These are phyloP conservation scores for Sisymbrium altissimum DNA, from an alignment of 345 rosid genomes.

Conservation along the genomic window DNA sequence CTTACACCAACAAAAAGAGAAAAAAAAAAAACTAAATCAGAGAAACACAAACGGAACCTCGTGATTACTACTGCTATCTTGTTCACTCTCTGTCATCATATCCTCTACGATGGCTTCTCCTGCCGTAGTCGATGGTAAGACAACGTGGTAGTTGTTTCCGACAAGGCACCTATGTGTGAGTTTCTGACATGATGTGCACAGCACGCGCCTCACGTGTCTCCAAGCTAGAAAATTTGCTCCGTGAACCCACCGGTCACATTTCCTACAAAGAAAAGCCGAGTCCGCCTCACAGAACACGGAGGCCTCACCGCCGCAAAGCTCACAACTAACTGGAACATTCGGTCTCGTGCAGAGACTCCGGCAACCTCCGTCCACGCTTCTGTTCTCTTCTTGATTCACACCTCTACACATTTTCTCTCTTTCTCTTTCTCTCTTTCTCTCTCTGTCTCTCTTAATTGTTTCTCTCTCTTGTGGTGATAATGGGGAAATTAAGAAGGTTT, in stretches of 20 bases:
- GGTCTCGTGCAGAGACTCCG: constrained; percentile 23
- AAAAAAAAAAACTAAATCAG: constrained; percentile 30
- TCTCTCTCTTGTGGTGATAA: background rate
- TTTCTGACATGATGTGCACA: constrained; percentile 60
- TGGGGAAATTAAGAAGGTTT: constrained; percentile 5
- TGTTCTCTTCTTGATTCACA: constrained; percentile 24
- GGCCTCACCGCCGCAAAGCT: constrained; percentile 60
- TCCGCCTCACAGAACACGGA: constrained; percentile 77
- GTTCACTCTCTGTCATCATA: constrained; percentile 20
- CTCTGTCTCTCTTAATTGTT: background rate
- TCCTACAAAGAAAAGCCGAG: constrained; percentile 60
- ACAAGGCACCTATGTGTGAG: constrained; percentile 55
- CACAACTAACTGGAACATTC: constrained; percentile 42
- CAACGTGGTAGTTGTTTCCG: constrained; percentile 47
- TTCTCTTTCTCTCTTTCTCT: background rate
- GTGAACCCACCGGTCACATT: constrained; percentile 75
- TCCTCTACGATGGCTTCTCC: constrained; percentile 1
- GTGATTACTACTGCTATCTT: constrained; percentile 22
- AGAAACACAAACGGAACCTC: constrained; percentile 56
- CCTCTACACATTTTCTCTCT: constrained; percentile 54
- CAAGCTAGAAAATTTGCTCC: constrained; percentile 75
- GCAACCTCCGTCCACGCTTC: constrained; percentile 20
- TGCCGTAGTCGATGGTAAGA: background rate
- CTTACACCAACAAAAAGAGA: background rate
- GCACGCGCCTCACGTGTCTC: constrained; percentile 70